These are phyloP conservation scores for Chaetomium tenue DNA, from an alignment of 495 filamentous ascomycete species.

Conservation along the genomic window DNA sequence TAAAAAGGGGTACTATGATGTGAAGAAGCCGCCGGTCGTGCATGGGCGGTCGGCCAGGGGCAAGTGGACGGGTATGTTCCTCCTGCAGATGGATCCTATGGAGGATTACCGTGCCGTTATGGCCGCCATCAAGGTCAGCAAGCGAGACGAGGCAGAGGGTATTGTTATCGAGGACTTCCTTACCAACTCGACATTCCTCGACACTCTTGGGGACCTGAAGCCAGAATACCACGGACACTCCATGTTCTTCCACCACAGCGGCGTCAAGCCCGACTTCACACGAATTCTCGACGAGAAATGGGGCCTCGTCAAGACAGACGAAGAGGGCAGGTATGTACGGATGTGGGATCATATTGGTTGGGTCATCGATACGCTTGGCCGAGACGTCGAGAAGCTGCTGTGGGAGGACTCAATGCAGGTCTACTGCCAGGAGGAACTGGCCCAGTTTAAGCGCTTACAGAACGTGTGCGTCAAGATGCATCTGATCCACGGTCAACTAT, in stretches of 20 bases:
- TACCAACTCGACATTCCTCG: conserved; percentile 23
- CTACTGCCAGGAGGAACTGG: conserved; percentile 34
- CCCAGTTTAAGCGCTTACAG: not conserved
- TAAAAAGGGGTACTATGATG: conserved; percentile 47
- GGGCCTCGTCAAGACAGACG: conserved; percentile 14
- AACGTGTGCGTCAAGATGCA: conserved; percentile 24
- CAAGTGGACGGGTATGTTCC: conserved; percentile 25
- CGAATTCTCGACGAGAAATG: conserved; percentile 16
- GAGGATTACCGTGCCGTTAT: conserved; percentile 30
- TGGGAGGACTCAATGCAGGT: conserved; percentile 52
- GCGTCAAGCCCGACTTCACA: conserved; percentile 54
- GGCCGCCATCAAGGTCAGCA: conserved; percentile 16
- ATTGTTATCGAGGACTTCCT: conserved; percentile 11
- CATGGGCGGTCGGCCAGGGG: conserved; percentile 22
- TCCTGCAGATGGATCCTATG: conserved; percentile 30
- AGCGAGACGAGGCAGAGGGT: not conserved
- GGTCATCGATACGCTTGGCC: conserved; percentile 39
- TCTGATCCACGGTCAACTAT: conserved; percentile 18
- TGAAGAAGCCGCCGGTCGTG: conserved; percentile 31
- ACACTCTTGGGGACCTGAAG: not conserved
- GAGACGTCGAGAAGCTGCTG: conserved; percentile 51
- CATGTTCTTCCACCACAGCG: conserved; percentile 57
- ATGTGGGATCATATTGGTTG: conserved; percentile 37
- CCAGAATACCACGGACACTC: conserved; percentile 18
- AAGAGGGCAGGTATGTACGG: conserved; percentile 25